These are phyloP conservation scores for Daldinia caldariorum DNA, from an alignment of 495 filamentous ascomycete genomes.

Conservation along the genomic window DNA sequence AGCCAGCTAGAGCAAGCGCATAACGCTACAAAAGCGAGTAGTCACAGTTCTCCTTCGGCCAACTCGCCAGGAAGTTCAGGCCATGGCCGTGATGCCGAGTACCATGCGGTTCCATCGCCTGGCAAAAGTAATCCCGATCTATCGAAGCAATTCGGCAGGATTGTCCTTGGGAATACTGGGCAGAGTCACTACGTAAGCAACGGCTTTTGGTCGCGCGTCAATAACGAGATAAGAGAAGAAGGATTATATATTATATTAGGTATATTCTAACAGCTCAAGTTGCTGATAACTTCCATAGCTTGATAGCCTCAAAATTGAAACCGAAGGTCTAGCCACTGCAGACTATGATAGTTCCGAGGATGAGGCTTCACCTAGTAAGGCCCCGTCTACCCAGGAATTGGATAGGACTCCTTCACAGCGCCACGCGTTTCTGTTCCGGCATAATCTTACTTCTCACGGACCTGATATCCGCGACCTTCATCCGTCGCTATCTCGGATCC, in stretches of 20 bases:
- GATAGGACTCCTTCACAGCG: constrained; percentile 58
- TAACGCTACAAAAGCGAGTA: constrained; percentile 12
- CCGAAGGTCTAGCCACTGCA: constrained; percentile 42
- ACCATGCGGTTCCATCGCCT: constrained; percentile 15
- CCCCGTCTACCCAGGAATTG: constrained; percentile 53
- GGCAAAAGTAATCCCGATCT: constrained; percentile 30
- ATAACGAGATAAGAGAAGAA: constrained; percentile 58
- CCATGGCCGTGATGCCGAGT: constrained; percentile 34
- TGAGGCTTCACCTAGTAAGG: constrained; percentile 47
- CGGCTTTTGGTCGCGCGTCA: constrained; percentile 64
- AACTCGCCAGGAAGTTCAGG: constrained; percentile 33
- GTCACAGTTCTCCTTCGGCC: constrained; percentile 23
- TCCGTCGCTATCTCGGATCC: constrained; percentile 63
- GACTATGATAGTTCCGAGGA: constrained; percentile 57
- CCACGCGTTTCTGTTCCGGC: constrained; percentile 64
- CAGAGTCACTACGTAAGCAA: constrained; percentile 61
- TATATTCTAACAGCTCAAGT: constrained; percentile 20
- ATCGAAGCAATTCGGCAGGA: constrained; percentile 53
- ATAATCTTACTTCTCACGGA: constrained; percentile 50
- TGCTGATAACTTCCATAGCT: constrained; percentile 47
- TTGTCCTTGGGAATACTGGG: constrained; percentile 55
- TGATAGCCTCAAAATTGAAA: constrained; percentile 55
- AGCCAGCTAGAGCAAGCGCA: constrained; percentile 59
- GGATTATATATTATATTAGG: constrained; percentile 10
- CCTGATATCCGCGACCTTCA: constrained; percentile 57